Conservation (phyloP, 2,329 filamentous ascomycete genomes). For the Bertia moriformis region DNA sequence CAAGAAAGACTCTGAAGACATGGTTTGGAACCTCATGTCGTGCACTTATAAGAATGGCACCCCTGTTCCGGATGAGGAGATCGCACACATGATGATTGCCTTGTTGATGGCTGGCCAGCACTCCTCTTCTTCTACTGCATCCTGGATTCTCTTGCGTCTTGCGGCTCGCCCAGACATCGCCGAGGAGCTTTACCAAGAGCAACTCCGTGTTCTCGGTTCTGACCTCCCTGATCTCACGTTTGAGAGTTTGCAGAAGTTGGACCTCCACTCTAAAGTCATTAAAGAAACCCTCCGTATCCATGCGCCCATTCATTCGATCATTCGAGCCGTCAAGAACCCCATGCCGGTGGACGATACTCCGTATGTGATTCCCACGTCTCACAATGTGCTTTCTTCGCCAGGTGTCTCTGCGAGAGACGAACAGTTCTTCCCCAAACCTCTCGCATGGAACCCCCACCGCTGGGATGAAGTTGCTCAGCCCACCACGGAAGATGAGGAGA, state of each 20-base stretch:
- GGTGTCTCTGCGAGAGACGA: slow-evolving; percentile 63
- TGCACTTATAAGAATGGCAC: slow-evolving; percentile 73
- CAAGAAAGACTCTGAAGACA: slow-evolving; percentile 49
- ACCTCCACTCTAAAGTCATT: slow-evolving; percentile 70
- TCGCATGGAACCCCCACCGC: slow-evolving; percentile 77
- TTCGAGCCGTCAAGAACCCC: slow-evolving; percentile 80
- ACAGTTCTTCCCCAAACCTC: slow-evolving; percentile 67
- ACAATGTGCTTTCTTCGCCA: slow-evolving; percentile 72
- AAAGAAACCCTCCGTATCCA: slow-evolving; percentile 87
- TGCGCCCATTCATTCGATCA: slow-evolving; percentile 85
- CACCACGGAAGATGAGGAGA: slow-evolving; percentile 44
- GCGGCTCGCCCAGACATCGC: slow-evolving; percentile 63
- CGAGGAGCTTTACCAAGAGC: slow-evolving; percentile 73
- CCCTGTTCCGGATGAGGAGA: slow-evolving; percentile 65
- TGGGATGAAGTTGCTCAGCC: slow-evolving; percentile 54
- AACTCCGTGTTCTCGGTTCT: slow-evolving; percentile 56
- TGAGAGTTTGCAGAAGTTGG: slow-evolving; percentile 64
- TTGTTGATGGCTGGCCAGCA: slow-evolving; percentile 86
- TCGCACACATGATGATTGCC: slow-evolving; percentile 89
- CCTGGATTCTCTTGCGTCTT: slow-evolving; percentile 74
- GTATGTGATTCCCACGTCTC: slow-evolving; percentile 66
- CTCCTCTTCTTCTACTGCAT: slow-evolving; percentile 68
- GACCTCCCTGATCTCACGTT: slow-evolving; percentile 63
- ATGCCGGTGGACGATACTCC: slow-evolving; percentile 72
- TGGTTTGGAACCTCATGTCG: slow-evolving; percentile 83